phyloP scores from a whole-genome alignment of 805 yeast species.

The Kluyveromyces nonfermentans region DNA sequence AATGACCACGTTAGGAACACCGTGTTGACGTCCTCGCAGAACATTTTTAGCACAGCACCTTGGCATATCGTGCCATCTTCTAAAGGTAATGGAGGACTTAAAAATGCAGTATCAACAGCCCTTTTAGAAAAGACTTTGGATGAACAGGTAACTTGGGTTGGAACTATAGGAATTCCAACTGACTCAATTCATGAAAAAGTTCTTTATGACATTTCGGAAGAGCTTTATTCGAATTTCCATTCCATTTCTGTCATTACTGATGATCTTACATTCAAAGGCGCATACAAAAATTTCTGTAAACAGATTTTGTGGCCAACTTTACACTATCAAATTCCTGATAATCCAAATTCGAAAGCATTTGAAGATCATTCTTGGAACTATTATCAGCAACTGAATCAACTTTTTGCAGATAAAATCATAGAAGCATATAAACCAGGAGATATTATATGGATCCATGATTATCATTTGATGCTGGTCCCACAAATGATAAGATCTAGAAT shows the following conservation, averaged over 20 bases:
- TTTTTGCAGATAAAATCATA: constrained; percentile 68
- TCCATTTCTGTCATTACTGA: constrained; percentile 62
- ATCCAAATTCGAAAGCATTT: constrained; percentile 87
- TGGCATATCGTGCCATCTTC: constrained; percentile 64
- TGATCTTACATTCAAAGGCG: constrained; percentile 81
- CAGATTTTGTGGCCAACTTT: constrained; percentile 95
- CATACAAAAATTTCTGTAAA: constrained; percentile 84
- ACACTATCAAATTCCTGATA: constrained; percentile 89
- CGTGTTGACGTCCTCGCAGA: constrained; percentile 30
- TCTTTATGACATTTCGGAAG: constrained; percentile 41
- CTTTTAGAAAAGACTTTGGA: constrained; percentile 31
- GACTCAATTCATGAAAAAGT: constrained; percentile 61
- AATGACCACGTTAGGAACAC: constrained; percentile 39
- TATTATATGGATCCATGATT: constrained; percentile 87
- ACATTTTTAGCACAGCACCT: constrained; percentile 42
- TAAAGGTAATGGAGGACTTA: constrained; percentile 82
- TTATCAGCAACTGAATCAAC: constrained; percentile 65
- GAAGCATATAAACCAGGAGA: constrained; percentile 64
- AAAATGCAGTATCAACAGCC: constrained; percentile 70
- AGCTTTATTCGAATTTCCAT: constrained; percentile 39
- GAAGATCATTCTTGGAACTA: constrained; percentile 93
- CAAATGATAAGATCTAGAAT: constrained; percentile 64
- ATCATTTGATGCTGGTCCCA: constrained; percentile 82
- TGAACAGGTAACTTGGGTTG: constrained; percentile 59
- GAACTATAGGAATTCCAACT: constrained; percentile 87